These are phyloP conservation scores for Spergularia azorica DNA, from an alignment of 179 eudicot genomes.

Conservation along the genomic window DNA sequence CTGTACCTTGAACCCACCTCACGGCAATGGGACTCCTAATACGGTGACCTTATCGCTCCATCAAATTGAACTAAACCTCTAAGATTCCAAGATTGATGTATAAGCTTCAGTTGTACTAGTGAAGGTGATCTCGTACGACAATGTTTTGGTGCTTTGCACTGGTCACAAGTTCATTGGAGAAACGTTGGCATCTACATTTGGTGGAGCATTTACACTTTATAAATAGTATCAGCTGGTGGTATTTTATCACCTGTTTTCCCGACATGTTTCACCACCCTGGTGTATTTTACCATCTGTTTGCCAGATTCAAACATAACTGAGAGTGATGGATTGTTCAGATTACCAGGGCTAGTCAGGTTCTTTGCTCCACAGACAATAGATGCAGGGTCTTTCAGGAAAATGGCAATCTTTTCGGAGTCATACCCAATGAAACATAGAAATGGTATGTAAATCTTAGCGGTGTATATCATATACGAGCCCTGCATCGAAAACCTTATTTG, in stretches of 20 bases:
- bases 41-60: constrained; percentile 67
- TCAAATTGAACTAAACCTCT: constrained; percentile 70
- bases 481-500: constrained; percentile 67
- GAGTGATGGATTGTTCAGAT: constrained; percentile 84
- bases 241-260: too few species aligned
- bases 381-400: constrained; percentile 48
- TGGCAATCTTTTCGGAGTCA: constrained; percentile 51
- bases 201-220: constrained; percentile 71
- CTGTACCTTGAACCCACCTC: constrained; percentile 47
- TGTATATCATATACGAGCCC: constrained; percentile 77
- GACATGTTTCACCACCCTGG: constrained; percentile 69
- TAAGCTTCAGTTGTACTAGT: constrained; percentile 26
- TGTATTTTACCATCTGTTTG: constrained; percentile 52
- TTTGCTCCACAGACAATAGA: constrained; percentile 47
- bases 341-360: constrained; percentile 58
- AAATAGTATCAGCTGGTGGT: constrained; percentile 47
- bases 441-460: constrained; percentile 41
- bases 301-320: constrained; percentile 57
- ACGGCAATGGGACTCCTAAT: constrained; percentile 91
- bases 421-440: constrained; percentile 76
- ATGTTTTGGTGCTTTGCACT: constrained; percentile 38
- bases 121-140: constrained; percentile 63
- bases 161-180: constrained; percentile 71
- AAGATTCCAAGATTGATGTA: constrained; percentile 31
- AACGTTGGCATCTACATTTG: constrained; percentile 64